Evolutionary conservation across 73 alveolate species (phyloP).

Genomic region (Blepharisma stoltei): DNA sequence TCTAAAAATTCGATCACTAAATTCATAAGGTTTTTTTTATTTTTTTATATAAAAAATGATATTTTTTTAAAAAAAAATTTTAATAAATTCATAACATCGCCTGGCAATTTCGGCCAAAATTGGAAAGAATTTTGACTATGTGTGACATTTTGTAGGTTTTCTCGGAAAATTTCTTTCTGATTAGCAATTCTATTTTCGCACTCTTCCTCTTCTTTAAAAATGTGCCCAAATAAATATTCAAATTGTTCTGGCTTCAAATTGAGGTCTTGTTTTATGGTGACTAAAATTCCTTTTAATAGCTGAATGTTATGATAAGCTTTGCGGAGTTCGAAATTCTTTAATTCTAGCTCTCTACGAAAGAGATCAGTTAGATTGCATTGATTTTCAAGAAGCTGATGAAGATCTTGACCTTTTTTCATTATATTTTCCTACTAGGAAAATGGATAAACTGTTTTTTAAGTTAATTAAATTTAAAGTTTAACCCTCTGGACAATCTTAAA

Average conservation of each 20-base stretch:
- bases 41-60: too few species aligned
- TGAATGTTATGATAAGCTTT: slow-evolving; percentile 1
- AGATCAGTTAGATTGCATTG: slow-evolving; percentile 26
- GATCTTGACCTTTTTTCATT: not conserved
- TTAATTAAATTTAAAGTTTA: too few species aligned
- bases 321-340: not conserved
- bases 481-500: too few species aligned
- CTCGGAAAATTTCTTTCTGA: slow-evolving; percentile 5
- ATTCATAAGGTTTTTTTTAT: too few species aligned
- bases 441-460: too few species aligned
- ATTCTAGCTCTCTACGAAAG: not conserved
- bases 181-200: slow-evolving; percentile 7
- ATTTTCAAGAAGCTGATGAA: not conserved
- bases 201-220: not conserved
- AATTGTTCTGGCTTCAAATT: not conserved
- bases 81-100: slow-evolving; percentile 10
- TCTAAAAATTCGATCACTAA: not conserved
- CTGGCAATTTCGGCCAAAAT: not conserved
- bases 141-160: not conserved
- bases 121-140: too few species aligned
- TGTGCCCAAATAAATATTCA: not conserved
- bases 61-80: too few species aligned
- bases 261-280: not conserved
- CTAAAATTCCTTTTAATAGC: not conserved
- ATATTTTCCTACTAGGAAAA: too few species aligned